Evolutionary conservation across 164 flowering plant species (phyloP).

Genomic region (Berberis thunbergii): DNA sequence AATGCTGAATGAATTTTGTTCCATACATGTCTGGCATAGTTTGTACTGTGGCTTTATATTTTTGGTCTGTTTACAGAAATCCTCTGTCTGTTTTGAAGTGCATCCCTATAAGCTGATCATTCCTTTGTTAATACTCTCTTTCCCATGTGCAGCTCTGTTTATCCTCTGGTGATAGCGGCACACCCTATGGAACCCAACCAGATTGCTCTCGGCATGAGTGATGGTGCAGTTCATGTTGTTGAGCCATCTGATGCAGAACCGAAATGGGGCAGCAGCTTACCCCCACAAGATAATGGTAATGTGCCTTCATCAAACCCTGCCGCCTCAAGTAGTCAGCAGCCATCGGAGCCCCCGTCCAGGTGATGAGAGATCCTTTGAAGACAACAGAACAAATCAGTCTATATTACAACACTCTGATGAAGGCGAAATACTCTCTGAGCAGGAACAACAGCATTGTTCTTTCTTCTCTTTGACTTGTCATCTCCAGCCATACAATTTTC

Average conservation of each 20-base stretch:
- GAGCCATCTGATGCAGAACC: conserved; percentile 52
- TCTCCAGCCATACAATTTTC: not conserved
- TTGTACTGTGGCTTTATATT: not conserved
- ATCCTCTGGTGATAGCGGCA: conserved; percentile 57
- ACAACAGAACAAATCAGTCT: not conserved
- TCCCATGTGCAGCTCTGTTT: conserved; percentile 22
- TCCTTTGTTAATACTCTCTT: conserved; percentile 4
- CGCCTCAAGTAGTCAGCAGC: conserved; percentile 38
- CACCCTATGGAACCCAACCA: conserved; percentile 69
- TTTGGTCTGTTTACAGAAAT: not conserved
- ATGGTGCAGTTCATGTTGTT: conserved; percentile 52
- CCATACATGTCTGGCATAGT: not conserved
- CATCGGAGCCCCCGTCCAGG: conserved; percentile 49
- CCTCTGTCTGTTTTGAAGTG: too few species aligned
- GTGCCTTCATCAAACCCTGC: conserved; percentile 52
- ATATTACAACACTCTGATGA: not conserved
- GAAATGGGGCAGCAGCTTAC: conserved; percentile 50
- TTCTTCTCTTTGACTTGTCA: not conserved
- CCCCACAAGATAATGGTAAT: conserved; percentile 49
- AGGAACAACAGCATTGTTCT: not conserved
- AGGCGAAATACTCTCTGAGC: not conserved
- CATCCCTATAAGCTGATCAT: too few species aligned
- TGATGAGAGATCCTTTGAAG: conserved; percentile 12
- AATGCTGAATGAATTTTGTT: not conserved
- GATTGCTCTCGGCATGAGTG: conserved; percentile 68